Conservation (phyloP, 139 green algal species). For the Haematococcus sp. region DNA sequence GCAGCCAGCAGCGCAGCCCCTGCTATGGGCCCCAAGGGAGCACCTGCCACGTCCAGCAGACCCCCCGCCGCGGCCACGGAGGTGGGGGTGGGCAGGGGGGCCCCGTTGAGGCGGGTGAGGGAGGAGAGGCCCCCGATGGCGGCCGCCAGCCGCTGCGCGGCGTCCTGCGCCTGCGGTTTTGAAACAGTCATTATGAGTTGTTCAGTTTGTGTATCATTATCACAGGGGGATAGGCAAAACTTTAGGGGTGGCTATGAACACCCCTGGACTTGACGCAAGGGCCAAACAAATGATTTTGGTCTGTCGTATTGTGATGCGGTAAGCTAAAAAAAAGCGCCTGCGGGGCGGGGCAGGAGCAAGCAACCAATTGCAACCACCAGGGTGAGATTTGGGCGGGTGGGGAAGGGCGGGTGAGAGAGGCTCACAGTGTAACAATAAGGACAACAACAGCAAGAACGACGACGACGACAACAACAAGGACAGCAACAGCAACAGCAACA, state of each 20-base stretch:
- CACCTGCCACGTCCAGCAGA: conserved; percentile 6
- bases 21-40: background rate
- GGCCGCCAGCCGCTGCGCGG: conserved; percentile 6
- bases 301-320: no score
- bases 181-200: background rate
- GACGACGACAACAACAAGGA: no score
- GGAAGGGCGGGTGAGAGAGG: no score
- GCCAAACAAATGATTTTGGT: no score
- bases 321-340: no score
- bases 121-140: conserved; percentile 8
- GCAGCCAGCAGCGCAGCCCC: background rate
- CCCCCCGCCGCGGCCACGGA: background rate
- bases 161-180: background rate
- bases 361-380: no score
- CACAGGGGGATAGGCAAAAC: background rate
- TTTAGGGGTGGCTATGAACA: background rate
- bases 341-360: background rate
- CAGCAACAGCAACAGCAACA: no score
- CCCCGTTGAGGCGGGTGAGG: conserved; percentile 27
- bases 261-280: background rate
- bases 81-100: background rate
- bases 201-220: background rate
- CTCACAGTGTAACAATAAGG: no score
- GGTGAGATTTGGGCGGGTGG: no score
- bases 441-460: no score